Conservation (phyloP, 768 basidiomycete species). For the Pleurotus tuber-regium region DNA sequence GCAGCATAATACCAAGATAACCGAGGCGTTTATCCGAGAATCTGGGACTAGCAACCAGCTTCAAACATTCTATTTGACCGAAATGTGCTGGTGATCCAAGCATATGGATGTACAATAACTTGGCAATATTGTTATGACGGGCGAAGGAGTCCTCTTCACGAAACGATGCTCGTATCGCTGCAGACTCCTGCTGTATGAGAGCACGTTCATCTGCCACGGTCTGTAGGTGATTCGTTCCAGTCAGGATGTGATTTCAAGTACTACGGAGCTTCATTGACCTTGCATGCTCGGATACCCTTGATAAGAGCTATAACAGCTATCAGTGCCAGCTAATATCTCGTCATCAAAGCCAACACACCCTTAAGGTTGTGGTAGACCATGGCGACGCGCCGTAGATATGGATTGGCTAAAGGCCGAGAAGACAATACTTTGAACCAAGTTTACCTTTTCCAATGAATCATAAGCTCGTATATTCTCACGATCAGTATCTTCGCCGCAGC, state of each 20-base stretch:
- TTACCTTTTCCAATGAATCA: too few relatives aligned
- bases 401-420: too few relatives aligned
- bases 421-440: too few relatives aligned
- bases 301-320: conserved; percentile 70
- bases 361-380: conserved; percentile 90
- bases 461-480: too few relatives aligned
- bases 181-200: conserved; percentile 96
- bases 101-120: conserved; percentile 98
- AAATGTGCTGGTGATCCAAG: conserved; percentile 98
- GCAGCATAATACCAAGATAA: conserved; percentile 96
- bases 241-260: conserved; percentile 11
- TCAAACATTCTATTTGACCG: conserved; percentile 97
- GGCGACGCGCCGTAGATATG: too few relatives aligned
- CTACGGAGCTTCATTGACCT: conserved; percentile 70
- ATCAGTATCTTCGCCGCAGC: too few relatives aligned
- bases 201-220: conserved; percentile 98
- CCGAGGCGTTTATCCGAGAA: conserved; percentile 97
- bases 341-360: conserved; percentile 40
- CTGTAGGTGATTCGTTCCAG: conserved; percentile 37
- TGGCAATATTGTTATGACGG: conserved; percentile 96
- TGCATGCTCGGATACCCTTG: conserved; percentile 97
- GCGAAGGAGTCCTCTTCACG: conserved; percentile 95
- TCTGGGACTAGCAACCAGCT: conserved; percentile 90
- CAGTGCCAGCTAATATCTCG: conserved; percentile 13
- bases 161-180: conserved; percentile 95